Conservation (phyloP, 805 yeast genomes). For the Pichia californica region DNA sequence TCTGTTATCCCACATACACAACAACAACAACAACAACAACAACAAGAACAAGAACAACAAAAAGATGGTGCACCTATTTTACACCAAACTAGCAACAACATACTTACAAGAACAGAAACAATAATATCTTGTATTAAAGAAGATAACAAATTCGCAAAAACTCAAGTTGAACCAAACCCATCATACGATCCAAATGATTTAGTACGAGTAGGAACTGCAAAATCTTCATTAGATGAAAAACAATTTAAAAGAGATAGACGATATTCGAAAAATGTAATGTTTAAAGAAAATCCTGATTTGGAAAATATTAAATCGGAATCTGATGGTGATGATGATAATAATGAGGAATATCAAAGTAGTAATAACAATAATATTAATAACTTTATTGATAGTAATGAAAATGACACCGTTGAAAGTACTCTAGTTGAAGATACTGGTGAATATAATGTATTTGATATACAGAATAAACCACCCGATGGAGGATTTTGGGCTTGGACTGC, state of each 20-base stretch:
- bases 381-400: background rate
- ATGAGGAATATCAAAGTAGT: too few species aligned
- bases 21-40: too few species aligned
- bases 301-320: background rate
- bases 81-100: background rate
- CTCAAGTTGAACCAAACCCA: slow-evolving; percentile 9
- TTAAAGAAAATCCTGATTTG: background rate
- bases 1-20: too few species aligned
- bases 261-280: background rate
- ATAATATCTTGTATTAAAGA: slow-evolving; percentile 24
- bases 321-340: background rate
- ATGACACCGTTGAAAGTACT: too few species aligned
- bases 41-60: too few species aligned
- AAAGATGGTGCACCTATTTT: too few species aligned
- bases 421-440: slow-evolving; percentile 26
- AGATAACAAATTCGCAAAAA: slow-evolving; percentile 22
- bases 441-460: slow-evolving; percentile 22
- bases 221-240: background rate
- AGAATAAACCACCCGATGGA: slow-evolving; percentile 36
- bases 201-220: background rate
- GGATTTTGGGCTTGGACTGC: slow-evolving; percentile 45
- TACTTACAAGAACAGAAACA: slow-evolving; percentile 20
- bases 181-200: slow-evolving; percentile 1
- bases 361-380: too few species aligned
- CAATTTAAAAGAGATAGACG: too few species aligned